Base-by-base conservation (phyloP, 257 asterid species). In the Ligustrum vulgare region DNA sequence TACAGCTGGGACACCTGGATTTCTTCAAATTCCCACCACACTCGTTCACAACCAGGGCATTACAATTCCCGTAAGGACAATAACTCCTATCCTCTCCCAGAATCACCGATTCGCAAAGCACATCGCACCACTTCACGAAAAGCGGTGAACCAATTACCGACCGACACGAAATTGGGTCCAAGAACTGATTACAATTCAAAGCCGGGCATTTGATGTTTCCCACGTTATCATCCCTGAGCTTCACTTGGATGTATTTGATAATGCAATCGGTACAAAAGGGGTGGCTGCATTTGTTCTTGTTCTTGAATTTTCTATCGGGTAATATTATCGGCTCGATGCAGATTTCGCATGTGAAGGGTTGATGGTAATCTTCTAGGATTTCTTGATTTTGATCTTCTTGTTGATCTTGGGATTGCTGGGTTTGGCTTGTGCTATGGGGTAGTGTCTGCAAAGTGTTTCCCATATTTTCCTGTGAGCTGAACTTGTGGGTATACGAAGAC, bases 71-170 rank as follows among this genome's bases (percentile, higher is more conserved):
- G 45, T 87, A 63, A 23, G 96, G 98, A 28, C 97, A 93, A 67
- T 89, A 89, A 67, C 92, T 78, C 67, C 49, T 73, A 0, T 82
- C 83, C 43, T 33, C 11, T 9, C 71, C 88, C 81, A 76, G 28
- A 58, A 91, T 69, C 75, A 84, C 84, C 15, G 76, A 67, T 41
- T 91, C 91, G 56, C 96, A 89, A 9, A 88, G 87, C 39, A 73
- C 88, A 66, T 91, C 96, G 77, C 93, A 86, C 97, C 98, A 89
- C 78, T 83, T 84, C 6, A 77, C 85, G 45, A 91, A 91, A 66
- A 85, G 82, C 72, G 75, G 37, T 2, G 33, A 79, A 6, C 84
- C 86, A 1, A 89, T 74, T 18, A 87, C 70, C 0, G 78, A 6
- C 10, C 87, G 88, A 75, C 87, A 88, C 3, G 80, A 84, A 37